A percentile compares a stretch with the other conserved stretches of the same genome.
These are phyloP conservation scores for Trichoderma gracile DNA, from an alignment of 2,329 filamentous ascomycete species.

Conservation along the genomic window DNA sequence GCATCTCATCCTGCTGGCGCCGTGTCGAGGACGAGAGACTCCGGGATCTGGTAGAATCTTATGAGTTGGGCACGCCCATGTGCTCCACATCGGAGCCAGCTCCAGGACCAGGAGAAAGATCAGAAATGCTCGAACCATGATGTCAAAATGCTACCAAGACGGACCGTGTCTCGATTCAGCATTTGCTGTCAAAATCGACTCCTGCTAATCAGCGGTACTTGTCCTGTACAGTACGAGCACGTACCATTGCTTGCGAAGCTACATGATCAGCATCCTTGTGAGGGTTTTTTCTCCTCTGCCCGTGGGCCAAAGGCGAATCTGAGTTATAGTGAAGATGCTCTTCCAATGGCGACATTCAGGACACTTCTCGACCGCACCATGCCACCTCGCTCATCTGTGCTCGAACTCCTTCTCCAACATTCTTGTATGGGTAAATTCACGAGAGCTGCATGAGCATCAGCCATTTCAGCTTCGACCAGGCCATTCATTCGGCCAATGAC, in stretches of 20 bases:
- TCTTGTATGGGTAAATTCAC: neutral
- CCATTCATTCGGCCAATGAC: slow-evolving; percentile 1
- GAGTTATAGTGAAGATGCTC: neutral
- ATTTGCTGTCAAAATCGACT: neutral
- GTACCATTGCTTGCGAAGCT: no score
- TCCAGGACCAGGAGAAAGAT: neutral
- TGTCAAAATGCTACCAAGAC: slow-evolving; percentile 14
- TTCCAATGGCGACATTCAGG: neutral
- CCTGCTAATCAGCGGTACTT: no score
- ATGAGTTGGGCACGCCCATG: neutral
- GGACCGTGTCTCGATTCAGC: slow-evolving; percentile 8
- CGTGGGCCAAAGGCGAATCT: neutral
- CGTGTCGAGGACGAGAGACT: neutral
- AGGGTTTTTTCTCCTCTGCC: neutral
- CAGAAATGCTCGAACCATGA: neutral
- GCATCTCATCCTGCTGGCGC: no score
- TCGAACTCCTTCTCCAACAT: no score
- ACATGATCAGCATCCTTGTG: neutral
- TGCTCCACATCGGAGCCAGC: slow-evolving; percentile 5
- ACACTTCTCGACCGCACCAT: neutral
- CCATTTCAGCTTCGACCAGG: neutral
- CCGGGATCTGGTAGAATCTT: neutral
- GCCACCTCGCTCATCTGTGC: neutral
- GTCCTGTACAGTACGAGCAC: no score
- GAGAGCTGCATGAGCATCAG: neutral